Base-by-base conservation (phyloP, 2,329 filamentous ascomycete genomes). In the Grosmannia clavigera region DNA sequence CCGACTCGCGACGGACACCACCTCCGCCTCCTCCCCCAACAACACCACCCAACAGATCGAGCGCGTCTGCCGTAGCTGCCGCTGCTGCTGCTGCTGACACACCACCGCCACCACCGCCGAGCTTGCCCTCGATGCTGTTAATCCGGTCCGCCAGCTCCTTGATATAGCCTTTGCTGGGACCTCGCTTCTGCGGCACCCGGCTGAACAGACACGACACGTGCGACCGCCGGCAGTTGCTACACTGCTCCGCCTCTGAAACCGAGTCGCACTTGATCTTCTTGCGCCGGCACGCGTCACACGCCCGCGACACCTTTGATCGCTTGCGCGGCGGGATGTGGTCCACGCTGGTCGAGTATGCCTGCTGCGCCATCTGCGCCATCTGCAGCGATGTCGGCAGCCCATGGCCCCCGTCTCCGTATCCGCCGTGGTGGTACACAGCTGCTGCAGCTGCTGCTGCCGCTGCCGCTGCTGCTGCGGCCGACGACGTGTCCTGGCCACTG, bases 231-330 rank as follows among this genome's bases (percentile, higher is more conserved):
- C 91, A 95, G 68, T 90, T 92, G 3, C 87, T 88, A 68, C 91
- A 96, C 6, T 87, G 85, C 61, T 85, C 82, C 6, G 81, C 80
- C 69, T 95, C 89, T 10, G 86, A 85, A 62, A 83, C 81, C 5
- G 90, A 88, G 73, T 95, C 90, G 68, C 91, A 96, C 68, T 90
- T 89, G 62, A 95, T 90, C 76, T 92, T 95, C 73, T 95, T 95
- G 60, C 90, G 82, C 52, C 91, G 81, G 69, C 90, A 95, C 69
- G 95, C 90, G 69, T 96, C 90, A 67, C 90, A 96, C 2, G 90
- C 91, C 46, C 90, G 81, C 12, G 90, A 95, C 6, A 94, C 90
- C 71, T 95, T 95, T 6, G 87, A 88, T 61, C 90, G 80, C 70
- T 94, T 94, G 63, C 86, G 78, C 0, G 86, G 86, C 16, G 85